A percentile compares a stretch with the other conserved stretches of the same genome.
phyloP scores from a whole-genome alignment of 805 yeast genomes.

The Nakazawaea molendinolei region DNA sequence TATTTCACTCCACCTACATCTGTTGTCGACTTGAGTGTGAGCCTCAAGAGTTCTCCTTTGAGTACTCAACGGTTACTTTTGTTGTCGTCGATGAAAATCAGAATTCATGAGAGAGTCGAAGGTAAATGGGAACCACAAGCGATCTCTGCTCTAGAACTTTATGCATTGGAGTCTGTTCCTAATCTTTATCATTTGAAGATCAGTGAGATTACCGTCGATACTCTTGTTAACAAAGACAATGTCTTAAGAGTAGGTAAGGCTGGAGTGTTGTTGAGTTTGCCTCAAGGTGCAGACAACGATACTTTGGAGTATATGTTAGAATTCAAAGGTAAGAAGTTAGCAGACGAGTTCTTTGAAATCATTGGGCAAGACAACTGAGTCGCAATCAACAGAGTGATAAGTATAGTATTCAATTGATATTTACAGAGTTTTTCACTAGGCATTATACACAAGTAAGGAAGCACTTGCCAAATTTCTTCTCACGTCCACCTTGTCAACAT shows the following conservation, averaged over 20 bases:
- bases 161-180: slow-evolving; percentile 5
- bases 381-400: slow-evolving; percentile 7
- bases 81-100: slow-evolving; percentile 4
- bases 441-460: slow-evolving; percentile 43
- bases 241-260: slow-evolving; percentile 12
- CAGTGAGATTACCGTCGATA: background rate
- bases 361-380: background rate
- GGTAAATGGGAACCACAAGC: slow-evolving; percentile 10
- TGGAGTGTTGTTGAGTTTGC: slow-evolving; percentile 9
- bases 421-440: slow-evolving; percentile 2
- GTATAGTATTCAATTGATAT: slow-evolving; percentile 3
- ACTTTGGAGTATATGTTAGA: slow-evolving; percentile 10
- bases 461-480: slow-evolving; percentile 78
- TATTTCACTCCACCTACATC: slow-evolving; percentile 11
- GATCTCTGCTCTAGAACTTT: slow-evolving; percentile 5
- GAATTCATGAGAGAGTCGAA: slow-evolving; percentile 9
- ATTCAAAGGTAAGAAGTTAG: slow-evolving; percentile 9
- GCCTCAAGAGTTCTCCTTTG: background rate
- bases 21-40: slow-evolving; percentile 3
- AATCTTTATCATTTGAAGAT: slow-evolving; percentile 7
- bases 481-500: slow-evolving; percentile 89
- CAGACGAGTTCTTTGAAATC: slow-evolving; percentile 9
- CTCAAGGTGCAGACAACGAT: background rate
- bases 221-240: slow-evolving; percentile 5
- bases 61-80: slow-evolving; percentile 4